These are phyloP conservation scores for Paecilomyces niveus DNA, from an alignment of 2,329 filamentous ascomycete genomes.

Conservation along the genomic window DNA sequence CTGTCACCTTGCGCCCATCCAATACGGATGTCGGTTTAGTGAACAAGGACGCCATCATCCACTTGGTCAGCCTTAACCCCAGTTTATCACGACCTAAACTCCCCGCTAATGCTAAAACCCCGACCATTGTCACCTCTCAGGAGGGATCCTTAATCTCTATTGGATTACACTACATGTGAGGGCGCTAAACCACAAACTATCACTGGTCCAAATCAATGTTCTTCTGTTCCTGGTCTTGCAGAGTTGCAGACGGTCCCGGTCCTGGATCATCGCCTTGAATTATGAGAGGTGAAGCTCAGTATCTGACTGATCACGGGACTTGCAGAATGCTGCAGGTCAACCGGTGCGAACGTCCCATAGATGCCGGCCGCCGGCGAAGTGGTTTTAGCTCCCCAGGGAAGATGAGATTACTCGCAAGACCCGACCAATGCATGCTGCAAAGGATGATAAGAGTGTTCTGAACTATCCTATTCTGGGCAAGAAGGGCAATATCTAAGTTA, in stretches of 20 bases:
- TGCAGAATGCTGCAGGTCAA: not conserved
- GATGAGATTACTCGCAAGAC: not conserved
- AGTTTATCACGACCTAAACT: conserved; percentile 1
- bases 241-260: not conserved
- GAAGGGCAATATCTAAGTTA: not conserved
- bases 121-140: conserved; percentile 6
- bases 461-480: not conserved
- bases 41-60: not conserved
- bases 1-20: not conserved
- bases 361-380: not conserved
- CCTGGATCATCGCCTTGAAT: not conserved
- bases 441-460: not conserved
- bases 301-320: not conserved
- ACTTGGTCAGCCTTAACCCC: not conserved
- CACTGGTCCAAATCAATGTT: conserved; percentile 3
- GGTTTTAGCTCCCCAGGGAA: not conserved
- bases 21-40: not conserved
- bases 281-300: not conserved
- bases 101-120: conserved; percentile 9
- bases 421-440: not conserved
- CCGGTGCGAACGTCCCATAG: not conserved
- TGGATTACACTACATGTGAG: not conserved
- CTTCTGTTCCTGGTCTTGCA: not conserved
- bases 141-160: conserved; percentile 3
- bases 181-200: conserved; percentile 2